These are phyloP conservation scores for Camelina hispida DNA, from an alignment of 345 rosid genomes.

Conservation along the genomic window DNA sequence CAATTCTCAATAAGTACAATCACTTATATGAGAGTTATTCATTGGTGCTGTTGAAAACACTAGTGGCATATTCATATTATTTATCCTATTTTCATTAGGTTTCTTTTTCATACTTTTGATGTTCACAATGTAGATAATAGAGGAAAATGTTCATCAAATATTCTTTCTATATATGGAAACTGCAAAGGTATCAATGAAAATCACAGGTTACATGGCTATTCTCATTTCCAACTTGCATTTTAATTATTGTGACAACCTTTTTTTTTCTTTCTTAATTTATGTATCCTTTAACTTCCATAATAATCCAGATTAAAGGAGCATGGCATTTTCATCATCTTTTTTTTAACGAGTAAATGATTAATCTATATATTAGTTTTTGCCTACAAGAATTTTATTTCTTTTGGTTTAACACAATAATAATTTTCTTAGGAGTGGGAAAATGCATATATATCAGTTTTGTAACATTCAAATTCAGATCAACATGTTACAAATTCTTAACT, in stretches of 20 bases:
- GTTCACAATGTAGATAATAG: constrained; percentile 32
- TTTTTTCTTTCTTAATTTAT: neutral
- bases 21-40: constrained; percentile 33
- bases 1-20: constrained; percentile 36
- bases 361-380: neutral
- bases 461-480: constrained; percentile 5
- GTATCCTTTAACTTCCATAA: neutral
- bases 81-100: constrained; percentile 15
- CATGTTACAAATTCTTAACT: neutral
- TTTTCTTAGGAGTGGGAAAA: neutral
- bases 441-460: neutral
- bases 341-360: neutral
- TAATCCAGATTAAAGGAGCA: neutral
- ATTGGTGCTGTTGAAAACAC: neutral
- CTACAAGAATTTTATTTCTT: constrained; percentile 5
- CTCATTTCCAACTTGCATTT: constrained; percentile 7
- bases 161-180: neutral
- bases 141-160: constrained; percentile 28
- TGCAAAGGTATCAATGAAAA: constrained; percentile 30
- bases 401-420: neutral
- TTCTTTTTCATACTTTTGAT: constrained; percentile 18
- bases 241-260: constrained; percentile 2
- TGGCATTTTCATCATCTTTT: neutral
- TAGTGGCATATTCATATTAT: constrained; percentile 21
- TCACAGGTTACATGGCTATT: constrained; percentile 21